Base-by-base conservation (phyloP, 2,329 filamentous ascomycete genomes). In the Penicillium sp. region DNA sequence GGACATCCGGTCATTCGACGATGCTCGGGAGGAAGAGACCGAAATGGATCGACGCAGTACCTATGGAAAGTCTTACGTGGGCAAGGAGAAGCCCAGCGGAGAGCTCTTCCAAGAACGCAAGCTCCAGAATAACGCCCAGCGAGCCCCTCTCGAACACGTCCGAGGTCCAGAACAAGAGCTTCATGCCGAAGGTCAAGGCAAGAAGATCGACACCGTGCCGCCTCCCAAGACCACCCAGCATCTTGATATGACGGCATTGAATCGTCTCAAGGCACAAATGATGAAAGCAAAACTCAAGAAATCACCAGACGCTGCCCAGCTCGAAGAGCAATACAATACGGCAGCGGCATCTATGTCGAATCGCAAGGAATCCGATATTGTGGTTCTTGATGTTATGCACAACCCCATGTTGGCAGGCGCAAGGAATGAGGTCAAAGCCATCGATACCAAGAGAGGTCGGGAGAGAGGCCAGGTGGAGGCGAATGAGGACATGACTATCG, bases 401-500 rank as follows among this genome's bases (percentile, higher is more conserved):
- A 96, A 89, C 70, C 88, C 92, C 6, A 88, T 96, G 82, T 81
- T 99, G 3, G 91, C 92, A 16, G 91, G 83, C 44, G 79, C 83
- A n/a, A 78, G 82, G 43, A 83, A 82, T 47, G 94, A 97, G 74
- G 89, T 93, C 52, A 92, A 87, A 63, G 78, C 85, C 0, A 80
- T 97, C 7, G 85, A 88, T 24, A 96, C 86, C 55, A 94, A 89
- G 68, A 86, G 92, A 45, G 93, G 92, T 2, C 83, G 85, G 5
- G 92, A 96, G 72, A 86, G 92, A 50, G 94, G 93, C 1, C 82
- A 86, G 7, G 89, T 99, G 5, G 86, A 90, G 63, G 91, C 94
- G 61, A 97, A 97, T 68, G 90, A 95, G 49, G 92, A 97, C 65
- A 97, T 99, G 92, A 88, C 81, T 29, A 89, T 99, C 56, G 92